Evolutionary conservation across 352 stramenopile species (phyloP), one percentile per base, ranked within the genome.

Genomic region (Blastocystis sp.): DNA sequence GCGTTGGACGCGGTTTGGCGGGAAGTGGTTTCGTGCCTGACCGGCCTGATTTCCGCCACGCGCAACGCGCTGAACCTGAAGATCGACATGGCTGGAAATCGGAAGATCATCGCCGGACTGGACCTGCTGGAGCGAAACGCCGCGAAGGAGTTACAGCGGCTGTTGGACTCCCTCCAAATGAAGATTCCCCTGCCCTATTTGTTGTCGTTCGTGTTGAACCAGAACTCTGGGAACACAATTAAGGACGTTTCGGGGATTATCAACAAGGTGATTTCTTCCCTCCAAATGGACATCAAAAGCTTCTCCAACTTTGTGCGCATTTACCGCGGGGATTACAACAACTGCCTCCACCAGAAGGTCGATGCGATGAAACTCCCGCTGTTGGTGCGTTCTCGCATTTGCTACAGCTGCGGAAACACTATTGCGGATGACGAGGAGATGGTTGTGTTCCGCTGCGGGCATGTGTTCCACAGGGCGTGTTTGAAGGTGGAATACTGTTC

Each of bases 91-190:
- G 48, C 34, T 0, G 74, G 45, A 24, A 84, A 68, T 52, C 74
- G 74, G 28, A 84, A 84, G 57, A 52, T 84, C 19, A 34, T 84
- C 7, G 74, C 74, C 34, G 74, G 52, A 68, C 52, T 84, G 3
- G 52, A 68, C 14, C 42, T 84, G 0, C 21, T 52, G 21, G 74
- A 84, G 45, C 43, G 34, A 66, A 69, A n/a, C 17, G 59, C 34
- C 21, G 52, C 52, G 19, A 59, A 62, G 9, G 45, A 21, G 54
- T 42, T 84, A 2, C 74, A 84, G 61, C 54, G 48, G 2, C 17
- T 84, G 7, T 24, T 84, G 19, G 74, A 84, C 57, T 14, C 7
- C 43, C 60, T 84, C 34, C 74, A 84, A 45, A 21, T 19, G 0
- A 42, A 28, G 28, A 68, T 84, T 57, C 57, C 74, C 11, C 57